Evolutionary conservation across 1,139 yeast genomes (phyloP), one percentile per base, ranked within the genome.

Genomic region (Kazachstania sp.): DNA sequence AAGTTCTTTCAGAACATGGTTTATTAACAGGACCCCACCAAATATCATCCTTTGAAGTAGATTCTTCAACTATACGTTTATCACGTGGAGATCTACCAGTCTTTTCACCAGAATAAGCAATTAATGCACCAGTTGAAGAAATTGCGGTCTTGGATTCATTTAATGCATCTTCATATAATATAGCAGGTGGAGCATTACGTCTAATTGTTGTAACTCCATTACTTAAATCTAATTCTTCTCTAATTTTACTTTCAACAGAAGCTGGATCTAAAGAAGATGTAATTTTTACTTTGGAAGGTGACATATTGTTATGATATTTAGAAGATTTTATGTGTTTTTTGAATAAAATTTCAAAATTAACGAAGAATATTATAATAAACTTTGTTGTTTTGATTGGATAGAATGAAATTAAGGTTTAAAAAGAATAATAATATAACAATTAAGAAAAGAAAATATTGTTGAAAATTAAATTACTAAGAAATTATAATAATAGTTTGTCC

Each of bases 11-110:
- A 54, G 87, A 84, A 62, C 92, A 92, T 72, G 90, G 86, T 72
- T 86, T 87, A 75, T 92, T 92, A 61, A 92, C 98, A 9, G 97
- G 97, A 30, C 98, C 98, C 98, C 98, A 92, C 97, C 98, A 92
- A 60, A 92, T 81, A 66, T 90, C 74, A 53, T 86, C 79, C 49
- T 78, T 70, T 38, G 97, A 88, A 47, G 94, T 75, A 59, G 79
- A 84, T 73, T 92, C 97, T 60, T 90, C 97, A 56, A 92, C 97
- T 70, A 92, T 86, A 74, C 98, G 87, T 71, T 92, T 92, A 72
- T 92, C 98, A 74, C 84, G 86, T 67, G 98, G 98, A 40, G 97
- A 92, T 72, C 98, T 85, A 61, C 98, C 98, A 49, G 97, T 92
- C 75, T 92, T 92, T 61, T 79, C 75, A 66, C 98, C 98, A 31